A percentile compares a stretch with the other conserved stretches of the same genome.
Evolutionary conservation across 1,284 basidiomycete species (phyloP).

Genomic region (Sanguinoderma infundibulare): DNA sequence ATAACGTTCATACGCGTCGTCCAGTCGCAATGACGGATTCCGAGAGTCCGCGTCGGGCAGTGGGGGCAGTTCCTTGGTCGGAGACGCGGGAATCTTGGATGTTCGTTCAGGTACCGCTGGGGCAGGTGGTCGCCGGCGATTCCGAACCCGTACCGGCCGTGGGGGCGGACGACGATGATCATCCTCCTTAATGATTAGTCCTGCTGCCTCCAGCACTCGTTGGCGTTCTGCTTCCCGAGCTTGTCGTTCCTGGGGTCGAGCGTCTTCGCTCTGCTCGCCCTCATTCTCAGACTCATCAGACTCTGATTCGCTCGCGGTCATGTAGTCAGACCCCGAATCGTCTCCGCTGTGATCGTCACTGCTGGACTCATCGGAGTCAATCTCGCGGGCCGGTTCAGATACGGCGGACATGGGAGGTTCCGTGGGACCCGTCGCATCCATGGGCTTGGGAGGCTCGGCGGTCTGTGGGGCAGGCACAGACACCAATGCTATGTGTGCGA

Average conservation of each 20-base stretch:
- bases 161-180: constrained; percentile 43
- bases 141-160: constrained; percentile 31
- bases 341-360: constrained; percentile 35
- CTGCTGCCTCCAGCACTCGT: constrained; percentile 86
- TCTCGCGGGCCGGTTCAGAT: not conserved
- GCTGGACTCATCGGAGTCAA: constrained; percentile 9
- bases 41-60: constrained; percentile 39
- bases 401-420: not conserved
- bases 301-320: constrained; percentile 60
- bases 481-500: constrained; percentile 9
- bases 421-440: constrained; percentile 2
- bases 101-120: constrained; percentile 47
- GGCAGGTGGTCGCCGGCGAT: constrained; percentile 51
- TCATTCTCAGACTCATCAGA: constrained; percentile 46
- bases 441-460: not conserved
- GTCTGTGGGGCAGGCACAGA: constrained; percentile 3
- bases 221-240: constrained; percentile 79
- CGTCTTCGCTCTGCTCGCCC: constrained; percentile 46
- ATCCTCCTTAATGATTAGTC: constrained; percentile 75
- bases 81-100: constrained; percentile 3
- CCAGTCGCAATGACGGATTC: constrained; percentile 47
- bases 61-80: constrained; percentile 59
- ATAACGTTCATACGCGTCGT: constrained; percentile 92
- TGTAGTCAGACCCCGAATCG: constrained; percentile 45
- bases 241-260: constrained; percentile 56